Base-by-base conservation (phyloP, 2,329 filamentous ascomycete species). In the Aspergillus japonicus region DNA sequence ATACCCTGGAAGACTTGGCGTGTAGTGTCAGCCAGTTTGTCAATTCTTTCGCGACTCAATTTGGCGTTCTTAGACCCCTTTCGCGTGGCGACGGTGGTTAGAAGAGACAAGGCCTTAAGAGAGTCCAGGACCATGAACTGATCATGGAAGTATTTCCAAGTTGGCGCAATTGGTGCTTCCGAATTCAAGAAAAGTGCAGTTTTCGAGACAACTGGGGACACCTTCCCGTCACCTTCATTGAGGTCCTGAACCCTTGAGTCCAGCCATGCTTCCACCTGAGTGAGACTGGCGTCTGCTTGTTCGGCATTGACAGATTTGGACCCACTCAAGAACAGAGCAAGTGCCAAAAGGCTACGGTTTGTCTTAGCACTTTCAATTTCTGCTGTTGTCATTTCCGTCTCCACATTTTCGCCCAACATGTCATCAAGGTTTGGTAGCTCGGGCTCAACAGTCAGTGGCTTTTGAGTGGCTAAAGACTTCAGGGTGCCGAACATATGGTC, bases 71-170 rank as follows among this genome's bases (percentile, higher is more conserved):
- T 77, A 1, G 66, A 56, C 1, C 67, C 62, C 62, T 75, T 77
- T 44, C 68, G 72, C n/a, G 67, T 65, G 23, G 70, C 69, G 26
- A 73, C 54, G 2, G 67, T 63, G 53, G 71, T 55, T 33, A 80
- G 67, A 44, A 72, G 70, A 7, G 70, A 73, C 21, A 77, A 52
- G 5, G 75, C 74, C 62, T 78, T 78, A 33, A 80, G 61, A 1
- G 75, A 74, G 56, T 81, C 78, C 19, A 81, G 70, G 16, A 75
- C 64, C 14, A 70, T 71, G 60, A 77, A 73, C 51, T 70, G 68
- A 16, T 55, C 56, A 61, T 81, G 78, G 51, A 80, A 67, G 59
- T 75, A 78, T 58, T 71, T 65, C 78, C 78, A 80, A 3, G 74
- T 73, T 2, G 77, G 77, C 4, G 70, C 71, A 24, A 64, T 67